A percentile compares a stretch with the other conserved stretches of the same genome.
Evolutionary conservation across 441 rosid genomes (phyloP).

Genomic region (Euphorbia corollata): DNA sequence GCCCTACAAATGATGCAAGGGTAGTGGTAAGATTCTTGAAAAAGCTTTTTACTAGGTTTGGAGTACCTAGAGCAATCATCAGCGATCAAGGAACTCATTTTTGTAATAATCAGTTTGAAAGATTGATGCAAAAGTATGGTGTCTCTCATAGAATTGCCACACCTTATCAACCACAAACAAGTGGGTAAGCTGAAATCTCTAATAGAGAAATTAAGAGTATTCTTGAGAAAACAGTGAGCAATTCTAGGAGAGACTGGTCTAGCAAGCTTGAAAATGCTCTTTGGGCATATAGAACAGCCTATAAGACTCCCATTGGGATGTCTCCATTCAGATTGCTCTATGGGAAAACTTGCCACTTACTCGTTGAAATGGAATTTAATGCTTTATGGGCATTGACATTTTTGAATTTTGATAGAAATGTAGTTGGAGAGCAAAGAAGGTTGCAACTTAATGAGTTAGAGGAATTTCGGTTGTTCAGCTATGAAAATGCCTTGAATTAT

Average conservation of each 20-base stretch:
- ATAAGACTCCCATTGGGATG: too few species aligned
- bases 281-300: too few species aligned
- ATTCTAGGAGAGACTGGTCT: not conserved
- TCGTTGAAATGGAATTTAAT: too few species aligned
- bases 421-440: too few species aligned
- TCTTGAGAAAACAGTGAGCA: not conserved
- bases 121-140: not conserved
- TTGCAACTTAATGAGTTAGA: too few species aligned
- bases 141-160: not conserved
- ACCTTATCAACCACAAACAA: not conserved
- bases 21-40: not conserved
- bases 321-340: too few species aligned
- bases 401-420: too few species aligned
- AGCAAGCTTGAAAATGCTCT: too few species aligned
- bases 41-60: not conserved
- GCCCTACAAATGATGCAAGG: not conserved
- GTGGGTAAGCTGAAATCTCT: not conserved
- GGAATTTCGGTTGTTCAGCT: too few species aligned
- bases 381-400: too few species aligned
- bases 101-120: not conserved
- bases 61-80: not conserved
- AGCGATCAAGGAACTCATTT: not conserved
- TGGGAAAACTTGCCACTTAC: too few species aligned
- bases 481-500: too few species aligned
- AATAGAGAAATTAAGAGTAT: not conserved